Evolutionary conservation across 192 early-diverging fungal species (phyloP).

Genomic region (Backusella parvicylindrica): DNA sequence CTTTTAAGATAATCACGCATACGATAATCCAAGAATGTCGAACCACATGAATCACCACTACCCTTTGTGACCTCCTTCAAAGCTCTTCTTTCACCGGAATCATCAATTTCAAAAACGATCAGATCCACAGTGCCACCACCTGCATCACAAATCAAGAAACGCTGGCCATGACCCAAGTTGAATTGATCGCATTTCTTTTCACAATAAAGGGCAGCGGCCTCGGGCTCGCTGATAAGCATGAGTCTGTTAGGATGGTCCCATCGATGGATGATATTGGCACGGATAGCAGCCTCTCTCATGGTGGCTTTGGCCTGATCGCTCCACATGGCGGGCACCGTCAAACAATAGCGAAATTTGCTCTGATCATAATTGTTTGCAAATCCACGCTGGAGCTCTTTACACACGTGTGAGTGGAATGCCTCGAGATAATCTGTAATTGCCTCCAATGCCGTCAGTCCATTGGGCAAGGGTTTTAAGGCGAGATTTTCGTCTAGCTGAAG

Average conservation of each 20-base stretch:
- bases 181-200: constrained; percentile 46
- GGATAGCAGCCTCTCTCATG: constrained; percentile 46
- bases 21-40: constrained; percentile 44
- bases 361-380: constrained; percentile 45
- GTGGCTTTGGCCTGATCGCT: constrained; percentile 45
- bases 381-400: constrained; percentile 33
- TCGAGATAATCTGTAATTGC: constrained; percentile 53
- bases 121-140: constrained; percentile 56
- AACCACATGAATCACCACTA: constrained; percentile 51
- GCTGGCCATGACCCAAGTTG: constrained; percentile 37
- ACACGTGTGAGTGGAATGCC: constrained; percentile 39
- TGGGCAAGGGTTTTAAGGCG: constrained; percentile 40
- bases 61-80: constrained; percentile 51
- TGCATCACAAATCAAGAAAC: constrained; percentile 51
- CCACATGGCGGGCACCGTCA: constrained; percentile 52
- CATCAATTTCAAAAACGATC: constrained; percentile 5
- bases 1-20: constrained; percentile 45
- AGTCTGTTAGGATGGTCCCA: constrained; percentile 43
- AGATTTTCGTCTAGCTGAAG: constrained; percentile 45
- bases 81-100: constrained; percentile 14
- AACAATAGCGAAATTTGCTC: constrained; percentile 41
- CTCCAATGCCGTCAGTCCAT: constrained; percentile 40
- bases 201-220: constrained; percentile 48
- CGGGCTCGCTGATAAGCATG: constrained; percentile 37
- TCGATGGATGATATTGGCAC: constrained; percentile 40